Base-by-base conservation (phyloP, 1,284 basidiomycete species). In the Leccinum angustisporum region DNA sequence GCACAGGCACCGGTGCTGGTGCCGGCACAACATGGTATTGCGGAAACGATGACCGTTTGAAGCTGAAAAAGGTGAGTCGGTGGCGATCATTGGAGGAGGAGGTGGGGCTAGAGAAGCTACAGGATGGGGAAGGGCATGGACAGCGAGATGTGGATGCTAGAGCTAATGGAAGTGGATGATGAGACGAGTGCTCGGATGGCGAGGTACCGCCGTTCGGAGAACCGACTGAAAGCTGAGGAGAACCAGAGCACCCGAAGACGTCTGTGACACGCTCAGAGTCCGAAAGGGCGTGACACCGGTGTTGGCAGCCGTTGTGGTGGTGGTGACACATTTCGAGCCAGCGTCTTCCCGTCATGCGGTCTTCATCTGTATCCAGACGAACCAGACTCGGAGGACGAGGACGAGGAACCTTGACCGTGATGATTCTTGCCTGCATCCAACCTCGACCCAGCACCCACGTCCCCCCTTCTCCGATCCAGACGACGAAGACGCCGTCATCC, bases 11-110 rank as follows among this genome's bases (percentile, higher is more conserved):
- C n/a, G 38, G 16, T 11, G 13, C 14, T 14, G 38, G 38, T 16
- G 38, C 16, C 21, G 46, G 46, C 21, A 50, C 52, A 21, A 71
- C 27, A 36, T 54, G 52, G 27, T 72, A 70, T 40, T 56, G 70
- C 43, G 70, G 31, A 58, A 69, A 72, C 3, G 69, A 65, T 34
- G 72, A 72, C 50, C 57, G 71, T 11, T 13, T 18, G 56, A 53
- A 51, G 71, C 13, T 66, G 61, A 31, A 61, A 66, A 73, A 9
- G 68, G 51, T 10, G 70, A 16, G 13, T 67, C 60, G 4, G 66
- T 9, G 9, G 25, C 33, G 8, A 73, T 36, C 0, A 70, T 62
- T 33, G 62, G 65, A 1, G 51, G 30, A 31, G 30, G 30, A 9
- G 30, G 51, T 10, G 36, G 27, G 0, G 52, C 62, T 3, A 69